These are phyloP conservation scores for Scedosporium boydii DNA, from an alignment of 2,329 filamentous ascomycete genomes.

Conservation along the genomic window DNA sequence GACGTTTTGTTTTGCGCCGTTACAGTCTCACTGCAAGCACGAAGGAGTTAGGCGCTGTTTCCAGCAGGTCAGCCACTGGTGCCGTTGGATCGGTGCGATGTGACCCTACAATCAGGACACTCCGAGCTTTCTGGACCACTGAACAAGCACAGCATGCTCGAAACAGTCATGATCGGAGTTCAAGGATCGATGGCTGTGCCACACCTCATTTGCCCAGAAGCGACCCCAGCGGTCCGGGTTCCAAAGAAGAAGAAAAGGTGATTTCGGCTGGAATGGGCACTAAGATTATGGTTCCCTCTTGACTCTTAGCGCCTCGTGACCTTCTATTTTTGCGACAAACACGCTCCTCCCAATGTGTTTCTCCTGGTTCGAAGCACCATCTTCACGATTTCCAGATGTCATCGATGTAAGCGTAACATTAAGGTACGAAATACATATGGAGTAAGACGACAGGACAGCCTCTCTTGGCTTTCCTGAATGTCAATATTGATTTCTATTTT, in stretches of 20 bases:
- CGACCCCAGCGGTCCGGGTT: background rate
- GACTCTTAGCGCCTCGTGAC: background rate
- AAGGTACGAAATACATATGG: background rate
- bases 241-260: background rate
- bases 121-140: background rate
- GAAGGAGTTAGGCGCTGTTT: background rate
- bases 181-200: too few species aligned
- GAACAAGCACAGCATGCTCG: background rate
- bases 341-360: background rate
- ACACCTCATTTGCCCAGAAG: background rate
- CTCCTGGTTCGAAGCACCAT: too few species aligned
- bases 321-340: background rate
- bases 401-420: background rate
- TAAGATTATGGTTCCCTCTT: background rate
- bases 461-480: too few species aligned
- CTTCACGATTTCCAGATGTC: too few species aligned
- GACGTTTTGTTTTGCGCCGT: too few species aligned
- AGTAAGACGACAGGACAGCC: too few species aligned
- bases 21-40: too few species aligned
- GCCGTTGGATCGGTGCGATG: background rate
- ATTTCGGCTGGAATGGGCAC: background rate
- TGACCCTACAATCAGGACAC: background rate
- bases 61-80: too few species aligned
- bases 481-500: background rate
- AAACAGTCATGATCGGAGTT: too few species aligned